Base-by-base conservation (phyloP, 345 rosid species). In the Salix udensis region DNA sequence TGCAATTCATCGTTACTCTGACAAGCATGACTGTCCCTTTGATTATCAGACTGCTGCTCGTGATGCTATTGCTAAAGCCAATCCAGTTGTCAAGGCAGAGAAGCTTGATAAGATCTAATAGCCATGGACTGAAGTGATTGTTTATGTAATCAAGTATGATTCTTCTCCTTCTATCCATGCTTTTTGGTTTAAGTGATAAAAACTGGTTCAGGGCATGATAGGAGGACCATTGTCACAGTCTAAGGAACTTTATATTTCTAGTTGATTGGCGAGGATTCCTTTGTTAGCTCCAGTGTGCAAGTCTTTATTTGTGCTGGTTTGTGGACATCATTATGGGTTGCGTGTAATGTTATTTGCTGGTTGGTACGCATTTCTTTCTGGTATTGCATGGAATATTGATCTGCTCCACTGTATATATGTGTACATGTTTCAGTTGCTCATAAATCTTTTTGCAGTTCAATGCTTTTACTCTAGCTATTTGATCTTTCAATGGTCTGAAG, bases 81-180 rank as follows among this genome's bases (percentile, higher is more conserved):
- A 82, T 68, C 86, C 84, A 36, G 46, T 85, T 53, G 81, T 78
- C 52, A 78, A 37, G 31, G 88, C 78, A 34, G 84, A 73, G 61
- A 80, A 80, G 76, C 79, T 82, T 16, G 74, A 50, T 15, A 73
- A 78, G 78, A 77, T 75, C 28, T 76, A 73, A 69, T 28, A n/a
- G 62, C 1, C 62, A 58, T 58, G 62, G 62, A 58, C 15, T 58
- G 62, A 58, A 58, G 62, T 58, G 62, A 58, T 58, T n/a, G 62
- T 58, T 58, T 58, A 58, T 58, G 62, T 10, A 58, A 58, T 58
- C 62, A 58, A 58, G 62, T 58, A 58, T n/a, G 62, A 58, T 58
- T 58, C 62, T 58, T 58, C 62, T 58, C 62, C 24, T 58, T 58
- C 62, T 58, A n/a, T 58, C 62, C 62, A n/a, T 58, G 62, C 1